These are phyloP conservation scores for Helicocarpus griseus DNA, from an alignment of 2,329 filamentous ascomycete genomes.

Conservation along the genomic window DNA sequence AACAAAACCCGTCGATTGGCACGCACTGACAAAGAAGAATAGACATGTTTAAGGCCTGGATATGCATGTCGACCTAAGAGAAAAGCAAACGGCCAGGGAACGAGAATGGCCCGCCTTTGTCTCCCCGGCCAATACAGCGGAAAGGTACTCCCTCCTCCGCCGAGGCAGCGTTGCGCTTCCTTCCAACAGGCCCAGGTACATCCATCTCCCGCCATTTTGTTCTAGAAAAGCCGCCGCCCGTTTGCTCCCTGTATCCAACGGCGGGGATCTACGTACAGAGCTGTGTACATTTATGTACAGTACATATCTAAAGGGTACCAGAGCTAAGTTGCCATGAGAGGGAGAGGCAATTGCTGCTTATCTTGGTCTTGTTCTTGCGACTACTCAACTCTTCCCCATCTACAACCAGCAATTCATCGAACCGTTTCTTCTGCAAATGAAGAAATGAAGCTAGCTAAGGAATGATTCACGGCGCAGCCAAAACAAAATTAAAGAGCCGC, in stretches of 20 bases:
- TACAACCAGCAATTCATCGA: too few relatives aligned
- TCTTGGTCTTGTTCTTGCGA: too few relatives aligned
- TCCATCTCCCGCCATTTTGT: too few relatives aligned
- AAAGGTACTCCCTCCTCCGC: not conserved
- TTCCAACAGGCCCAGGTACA: not conserved
- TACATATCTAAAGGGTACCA: too few relatives aligned
- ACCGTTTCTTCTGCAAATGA: not conserved
- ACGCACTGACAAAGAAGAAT: not conserved
- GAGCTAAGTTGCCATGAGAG: too few relatives aligned
- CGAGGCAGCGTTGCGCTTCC: not conserved
- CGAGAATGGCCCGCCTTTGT: not conserved
- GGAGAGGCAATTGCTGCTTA: too few relatives aligned
- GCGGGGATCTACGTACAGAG: too few relatives aligned
- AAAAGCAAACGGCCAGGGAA: not conserved
- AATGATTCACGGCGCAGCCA: not conserved
- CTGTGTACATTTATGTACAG: not conserved
- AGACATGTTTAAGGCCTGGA: not conserved
- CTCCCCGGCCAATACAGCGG: not conserved
- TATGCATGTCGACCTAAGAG: slow-evolving; percentile 6
- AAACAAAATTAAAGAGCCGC: not conserved
- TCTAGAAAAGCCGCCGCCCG: too few relatives aligned
- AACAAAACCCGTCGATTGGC: not conserved
- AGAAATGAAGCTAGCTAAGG: not conserved
- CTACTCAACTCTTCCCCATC: too few relatives aligned
- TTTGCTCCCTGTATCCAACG: too few relatives aligned